Conservation (phyloP, 2,329 filamentous ascomycete species). For the Apiospora pterosperma region DNA sequence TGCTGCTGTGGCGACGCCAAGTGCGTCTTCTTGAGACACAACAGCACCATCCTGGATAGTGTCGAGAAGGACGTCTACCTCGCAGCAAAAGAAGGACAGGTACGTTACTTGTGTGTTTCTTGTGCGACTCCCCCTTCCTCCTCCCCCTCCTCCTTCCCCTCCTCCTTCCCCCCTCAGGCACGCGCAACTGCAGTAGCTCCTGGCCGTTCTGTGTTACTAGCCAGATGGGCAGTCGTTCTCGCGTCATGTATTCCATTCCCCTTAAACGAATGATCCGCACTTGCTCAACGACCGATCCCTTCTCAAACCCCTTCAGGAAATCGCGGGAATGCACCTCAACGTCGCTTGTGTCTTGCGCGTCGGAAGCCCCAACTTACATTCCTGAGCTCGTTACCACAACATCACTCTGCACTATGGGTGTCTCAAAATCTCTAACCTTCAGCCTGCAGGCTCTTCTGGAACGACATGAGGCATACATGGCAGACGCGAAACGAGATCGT, state of each 20-base stretch:
- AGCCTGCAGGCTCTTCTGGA: conserved; percentile 80
- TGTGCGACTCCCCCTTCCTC: not conserved
- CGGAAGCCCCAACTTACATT: conserved; percentile 13
- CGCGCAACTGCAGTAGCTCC: not conserved
- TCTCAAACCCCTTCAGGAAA: not conserved
- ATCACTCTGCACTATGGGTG: conserved; percentile 15
- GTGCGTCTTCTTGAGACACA: conserved; percentile 79
- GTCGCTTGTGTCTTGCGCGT: conserved; percentile 13
- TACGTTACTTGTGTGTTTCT: conserved; percentile 47
- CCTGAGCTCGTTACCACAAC: conserved; percentile 1
- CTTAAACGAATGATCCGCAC: not conserved
- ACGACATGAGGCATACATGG: conserved; percentile 92
- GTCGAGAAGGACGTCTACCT: conserved; percentile 85
- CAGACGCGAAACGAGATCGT: conserved; percentile 84
- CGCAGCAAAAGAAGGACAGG: conserved; percentile 87
- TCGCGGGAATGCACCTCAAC: not conserved
- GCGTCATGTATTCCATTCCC: not conserved
- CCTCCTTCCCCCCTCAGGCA: not conserved
- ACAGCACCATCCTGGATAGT: conserved; percentile 70
- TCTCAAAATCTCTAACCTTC: conserved; percentile 63
- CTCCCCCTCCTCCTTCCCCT: too few relatives aligned
- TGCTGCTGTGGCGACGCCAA: conserved; percentile 86
- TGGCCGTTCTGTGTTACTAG: not conserved
- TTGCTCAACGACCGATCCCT: not conserved
- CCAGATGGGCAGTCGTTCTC: not conserved